phyloP scores from a whole-genome alignment of 192 early-diverging fungal species.

The Piromyces finnis region DNA sequence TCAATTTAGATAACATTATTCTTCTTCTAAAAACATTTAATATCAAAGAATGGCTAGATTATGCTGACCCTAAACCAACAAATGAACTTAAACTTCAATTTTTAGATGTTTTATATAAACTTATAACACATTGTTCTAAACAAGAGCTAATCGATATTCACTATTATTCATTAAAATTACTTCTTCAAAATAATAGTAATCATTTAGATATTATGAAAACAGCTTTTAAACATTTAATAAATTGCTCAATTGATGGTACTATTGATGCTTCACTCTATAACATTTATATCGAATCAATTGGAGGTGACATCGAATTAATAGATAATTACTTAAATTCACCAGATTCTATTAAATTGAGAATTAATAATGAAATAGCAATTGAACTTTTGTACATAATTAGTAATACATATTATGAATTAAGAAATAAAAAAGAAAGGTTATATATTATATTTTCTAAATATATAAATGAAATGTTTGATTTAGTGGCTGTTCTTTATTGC shows the following conservation, averaged over 20 bases:
- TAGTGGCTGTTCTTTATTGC: neutral
- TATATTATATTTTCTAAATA: neutral
- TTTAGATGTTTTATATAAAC: neutral
- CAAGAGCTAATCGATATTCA: neutral
- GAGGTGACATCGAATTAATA: neutral
- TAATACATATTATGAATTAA: neutral
- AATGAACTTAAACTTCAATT: neutral
- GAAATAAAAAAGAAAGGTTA: neutral
- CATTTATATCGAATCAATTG: neutral
- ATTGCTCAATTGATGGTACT: neutral
- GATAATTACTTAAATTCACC: neutral
- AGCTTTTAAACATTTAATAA: neutral
- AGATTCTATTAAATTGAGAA: neutral
- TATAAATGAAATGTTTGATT: neutral
- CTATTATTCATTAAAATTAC: neutral
- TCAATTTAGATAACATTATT: neutral
- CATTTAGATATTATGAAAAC: neutral
- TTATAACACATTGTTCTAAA: neutral
- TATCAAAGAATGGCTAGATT: neutral
- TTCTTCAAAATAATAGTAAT: neutral
- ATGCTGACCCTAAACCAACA: neutral
- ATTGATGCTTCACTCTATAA: neutral
- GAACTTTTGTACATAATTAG: neutral
- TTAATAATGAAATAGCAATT: neutral
- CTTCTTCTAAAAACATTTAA: neutral